phyloP scores from a whole-genome alignment of 2,329 filamentous ascomycete genomes.

The Microdochium paspali region DNA sequence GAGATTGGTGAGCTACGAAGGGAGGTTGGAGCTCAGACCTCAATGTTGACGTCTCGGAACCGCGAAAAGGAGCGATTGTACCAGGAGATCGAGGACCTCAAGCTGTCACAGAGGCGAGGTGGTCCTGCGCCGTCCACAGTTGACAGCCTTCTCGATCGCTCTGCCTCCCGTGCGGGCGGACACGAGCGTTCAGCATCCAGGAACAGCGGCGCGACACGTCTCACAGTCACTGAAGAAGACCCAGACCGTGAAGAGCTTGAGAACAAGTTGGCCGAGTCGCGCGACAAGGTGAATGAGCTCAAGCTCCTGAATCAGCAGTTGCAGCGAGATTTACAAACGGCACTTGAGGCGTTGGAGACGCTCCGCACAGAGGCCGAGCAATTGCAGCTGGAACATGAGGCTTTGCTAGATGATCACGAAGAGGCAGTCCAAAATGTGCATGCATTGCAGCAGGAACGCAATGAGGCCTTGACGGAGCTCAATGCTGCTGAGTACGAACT shows the following conservation, averaged over 20 bases:
- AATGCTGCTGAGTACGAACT: constrained; percentile 50
- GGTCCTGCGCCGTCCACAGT: constrained; percentile 56
- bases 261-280: constrained; percentile 69
- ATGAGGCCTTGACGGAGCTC: constrained; percentile 65
- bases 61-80: constrained; percentile 91
- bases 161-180: constrained; percentile 68
- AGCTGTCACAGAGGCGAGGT: constrained; percentile 71
- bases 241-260: constrained; percentile 80
- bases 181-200: constrained; percentile 67
- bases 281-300: constrained; percentile 78
- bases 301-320: constrained; percentile 87
- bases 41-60: constrained; percentile 93
- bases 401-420: constrained; percentile 74
- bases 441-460: constrained; percentile 70
- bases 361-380: constrained; percentile 38
- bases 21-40: constrained; percentile 90
- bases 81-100: constrained; percentile 94
- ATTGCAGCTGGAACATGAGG: constrained; percentile 51
- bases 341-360: constrained; percentile 69
- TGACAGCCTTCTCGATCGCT: constrained; percentile 91
- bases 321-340: constrained; percentile 71
- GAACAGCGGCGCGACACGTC: constrained; percentile 57
- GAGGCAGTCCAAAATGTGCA: constrained; percentile 72
- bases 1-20: constrained; percentile 88
- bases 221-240: constrained; percentile 57